These are phyloP conservation scores for Metschnikowia picachoensis DNA, from an alignment of 805 yeast genomes.

Conservation along the genomic window DNA sequence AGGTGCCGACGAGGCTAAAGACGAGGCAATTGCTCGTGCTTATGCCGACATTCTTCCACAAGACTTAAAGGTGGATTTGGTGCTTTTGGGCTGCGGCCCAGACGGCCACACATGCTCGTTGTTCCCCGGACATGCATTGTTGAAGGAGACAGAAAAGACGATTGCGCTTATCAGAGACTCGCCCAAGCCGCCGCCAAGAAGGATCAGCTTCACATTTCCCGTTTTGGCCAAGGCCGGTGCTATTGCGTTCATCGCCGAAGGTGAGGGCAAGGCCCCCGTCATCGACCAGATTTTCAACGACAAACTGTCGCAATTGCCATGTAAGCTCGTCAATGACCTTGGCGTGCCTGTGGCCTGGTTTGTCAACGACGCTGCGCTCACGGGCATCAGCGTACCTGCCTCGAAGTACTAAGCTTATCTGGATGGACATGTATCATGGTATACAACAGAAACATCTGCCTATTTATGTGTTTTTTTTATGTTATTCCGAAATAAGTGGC, in stretches of 20 bases:
- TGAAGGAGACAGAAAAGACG: slow-evolving; percentile 47
- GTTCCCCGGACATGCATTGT: slow-evolving; percentile 77
- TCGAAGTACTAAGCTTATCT: slow-evolving; percentile 31
- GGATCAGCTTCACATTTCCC: slow-evolving; percentile 86
- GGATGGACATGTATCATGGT: not conserved
- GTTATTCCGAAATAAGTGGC: no score
- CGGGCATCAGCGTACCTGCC: slow-evolving; percentile 48
- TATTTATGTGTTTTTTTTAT: no score
- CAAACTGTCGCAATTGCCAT: slow-evolving; percentile 53
- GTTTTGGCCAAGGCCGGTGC: slow-evolving; percentile 50
- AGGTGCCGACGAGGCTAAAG: slow-evolving; percentile 46
- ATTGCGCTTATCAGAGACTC: slow-evolving; percentile 74
- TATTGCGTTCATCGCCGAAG: slow-evolving; percentile 86
- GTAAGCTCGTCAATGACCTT: slow-evolving; percentile 66
- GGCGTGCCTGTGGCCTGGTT: slow-evolving; percentile 69
- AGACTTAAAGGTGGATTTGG: slow-evolving; percentile 50
- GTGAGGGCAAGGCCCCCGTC: slow-evolving; percentile 74
- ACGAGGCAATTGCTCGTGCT: slow-evolving; percentile 50
- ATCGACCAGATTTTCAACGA: slow-evolving; percentile 66
- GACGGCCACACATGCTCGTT: slow-evolving; percentile 95
- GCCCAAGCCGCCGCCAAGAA: slow-evolving; percentile 91
- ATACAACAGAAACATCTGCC: not conserved
- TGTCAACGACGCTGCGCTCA: slow-evolving; percentile 73
- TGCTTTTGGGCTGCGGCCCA: slow-evolving; percentile 88
- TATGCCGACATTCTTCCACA: slow-evolving; percentile 59